Percentiles rank a stretch among this genome's conserved stretches.
Evolutionary conservation across 2,329 filamentous ascomycete genomes (phyloP).

Genomic region (Cercospora janseana): DNA sequence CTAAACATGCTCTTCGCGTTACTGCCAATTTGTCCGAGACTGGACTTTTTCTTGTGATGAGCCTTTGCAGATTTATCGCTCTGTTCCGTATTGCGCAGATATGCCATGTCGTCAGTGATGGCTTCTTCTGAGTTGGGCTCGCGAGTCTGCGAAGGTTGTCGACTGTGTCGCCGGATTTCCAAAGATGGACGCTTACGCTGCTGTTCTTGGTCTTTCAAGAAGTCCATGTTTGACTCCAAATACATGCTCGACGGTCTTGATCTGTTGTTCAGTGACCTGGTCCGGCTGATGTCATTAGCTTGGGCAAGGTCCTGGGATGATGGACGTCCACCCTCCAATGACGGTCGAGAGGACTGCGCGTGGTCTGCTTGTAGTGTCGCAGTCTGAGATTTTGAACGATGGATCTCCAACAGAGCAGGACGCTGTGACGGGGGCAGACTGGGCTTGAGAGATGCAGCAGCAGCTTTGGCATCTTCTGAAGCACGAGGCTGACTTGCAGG

Average conservation of each 20-base stretch:
- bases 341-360: slow-evolving; percentile 58
- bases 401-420: slow-evolving; percentile 45
- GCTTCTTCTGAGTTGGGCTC: slow-evolving; percentile 57
- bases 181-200: slow-evolving; percentile 35
- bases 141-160: slow-evolving; percentile 32
- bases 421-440: slow-evolving; percentile 38
- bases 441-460: slow-evolving; percentile 40
- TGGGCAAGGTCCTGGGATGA: slow-evolving; percentile 61
- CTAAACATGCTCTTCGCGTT: slow-evolving; percentile 75
- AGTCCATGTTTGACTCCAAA: slow-evolving; percentile 78
- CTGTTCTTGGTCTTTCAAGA: slow-evolving; percentile 71
- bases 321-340: slow-evolving; percentile 69
- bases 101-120: slow-evolving; percentile 79
- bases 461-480: slow-evolving; percentile 39
- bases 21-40: slow-evolving; percentile 60
- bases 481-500: slow-evolving; percentile 52
- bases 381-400: slow-evolving; percentile 52
- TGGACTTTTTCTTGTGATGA: slow-evolving; percentile 65
- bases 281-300: slow-evolving; percentile 49
- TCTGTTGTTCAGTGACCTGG: slow-evolving; percentile 64
- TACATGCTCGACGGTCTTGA: slow-evolving; percentile 78
- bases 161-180: slow-evolving; percentile 34
- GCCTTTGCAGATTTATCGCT: slow-evolving; percentile 36
- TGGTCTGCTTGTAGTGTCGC: slow-evolving; percentile 45
- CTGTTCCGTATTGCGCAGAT: slow-evolving; percentile 74